Evolutionary conservation across 768 basidiomycete genomes (phyloP).

Genomic region (Dendrothele bispora): DNA sequence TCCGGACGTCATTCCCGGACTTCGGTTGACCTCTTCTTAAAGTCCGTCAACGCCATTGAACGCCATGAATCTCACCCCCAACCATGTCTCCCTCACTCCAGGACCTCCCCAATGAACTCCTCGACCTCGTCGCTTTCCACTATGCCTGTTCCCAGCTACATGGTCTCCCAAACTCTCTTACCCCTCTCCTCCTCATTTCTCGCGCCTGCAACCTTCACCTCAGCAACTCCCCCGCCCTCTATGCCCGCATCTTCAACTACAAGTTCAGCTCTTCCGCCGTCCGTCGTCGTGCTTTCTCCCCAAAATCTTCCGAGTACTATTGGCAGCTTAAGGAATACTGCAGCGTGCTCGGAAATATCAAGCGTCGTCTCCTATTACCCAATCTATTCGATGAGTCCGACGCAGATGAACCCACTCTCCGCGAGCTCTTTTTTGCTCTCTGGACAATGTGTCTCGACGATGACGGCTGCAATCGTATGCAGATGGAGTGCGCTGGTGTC

Average conservation of each 20-base stretch:
- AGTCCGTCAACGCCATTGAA: too few species aligned
- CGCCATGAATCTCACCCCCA: too few species aligned
- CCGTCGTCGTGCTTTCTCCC: conserved; percentile 47
- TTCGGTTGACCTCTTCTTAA: too few species aligned
- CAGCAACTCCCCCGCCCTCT: conserved; percentile 36
- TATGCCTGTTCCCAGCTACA: conserved; percentile 38
- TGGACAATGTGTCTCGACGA: conserved; percentile 64
- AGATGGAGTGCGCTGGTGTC: conserved; percentile 54
- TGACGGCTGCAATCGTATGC: conserved; percentile 62
- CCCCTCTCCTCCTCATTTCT: conserved; percentile 50
- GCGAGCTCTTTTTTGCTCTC: conserved; percentile 41
- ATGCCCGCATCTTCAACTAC: conserved; percentile 50
- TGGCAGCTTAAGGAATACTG: conserved; percentile 37
- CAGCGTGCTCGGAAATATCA: conserved; percentile 38
- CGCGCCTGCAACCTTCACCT: conserved; percentile 38
- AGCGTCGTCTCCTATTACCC: conserved; percentile 28
- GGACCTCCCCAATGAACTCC: conserved; percentile 44
- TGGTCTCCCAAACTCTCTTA: conserved; percentile 46
- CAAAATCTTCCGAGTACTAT: conserved; percentile 27
- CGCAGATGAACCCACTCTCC: conserved; percentile 26
- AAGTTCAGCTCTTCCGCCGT: conserved; percentile 59
- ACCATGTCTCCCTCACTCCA: conserved; percentile 23
- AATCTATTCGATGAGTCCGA: conserved; percentile 19
- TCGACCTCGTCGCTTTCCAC: conserved; percentile 48
- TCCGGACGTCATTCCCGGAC: too few species aligned